Base-by-base conservation (phyloP, 495 filamentous ascomycete species). In the Pseudotulostoma volvatum region DNA sequence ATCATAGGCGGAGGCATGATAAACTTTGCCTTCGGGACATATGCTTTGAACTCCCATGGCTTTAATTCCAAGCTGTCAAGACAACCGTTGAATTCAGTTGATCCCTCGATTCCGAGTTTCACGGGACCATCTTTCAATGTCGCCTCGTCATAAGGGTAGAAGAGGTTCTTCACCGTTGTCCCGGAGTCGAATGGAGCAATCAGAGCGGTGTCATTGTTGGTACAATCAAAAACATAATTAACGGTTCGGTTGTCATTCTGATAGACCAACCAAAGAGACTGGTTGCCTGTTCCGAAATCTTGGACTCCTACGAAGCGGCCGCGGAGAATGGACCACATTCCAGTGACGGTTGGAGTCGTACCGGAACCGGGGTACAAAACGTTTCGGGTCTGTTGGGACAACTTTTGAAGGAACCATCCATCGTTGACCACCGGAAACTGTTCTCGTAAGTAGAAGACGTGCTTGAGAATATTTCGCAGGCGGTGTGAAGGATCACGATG, bases 401-500 rank as follows among this genome's bases (percentile, higher is more conserved):
- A 56, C 32, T 65, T 55, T 39, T 71, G 52, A n/a, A 84, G 56
- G 23, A 60, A 59, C 50, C 66, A 79, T 1, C 79, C 79, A 43
- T 81, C 74, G 38, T 81, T 76, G 16, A 84, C 51, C 0, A 73
- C 69, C 0, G 73, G 74, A 33, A 63, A 74, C 9, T 67, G 52
- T 4, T 70, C 47, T 36, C 79, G 70, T 47, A 83, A 59, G 35
- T 73, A 60, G 40, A 73, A 81, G 67, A 79, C 79, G 37, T 69
- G 59, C 51, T 77, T 79, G 48, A 81, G 62, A 34, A 78, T 71
- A 45, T 77, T 80, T 34, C 76, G 63, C 18, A 82, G 45, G 1
- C 73, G 74, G 39, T 79, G 73, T 9, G 78, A 69, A 0, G 79
- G 76, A 51, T 84, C 76, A 7, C 79, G 68, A 48, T 84, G 79